A percentile compares a stretch with the other conserved stretches of the same genome.
Evolutionary conservation across 2,329 filamentous ascomycete species (phyloP).

Genomic region (Pseudogymnoascus sp.): DNA sequence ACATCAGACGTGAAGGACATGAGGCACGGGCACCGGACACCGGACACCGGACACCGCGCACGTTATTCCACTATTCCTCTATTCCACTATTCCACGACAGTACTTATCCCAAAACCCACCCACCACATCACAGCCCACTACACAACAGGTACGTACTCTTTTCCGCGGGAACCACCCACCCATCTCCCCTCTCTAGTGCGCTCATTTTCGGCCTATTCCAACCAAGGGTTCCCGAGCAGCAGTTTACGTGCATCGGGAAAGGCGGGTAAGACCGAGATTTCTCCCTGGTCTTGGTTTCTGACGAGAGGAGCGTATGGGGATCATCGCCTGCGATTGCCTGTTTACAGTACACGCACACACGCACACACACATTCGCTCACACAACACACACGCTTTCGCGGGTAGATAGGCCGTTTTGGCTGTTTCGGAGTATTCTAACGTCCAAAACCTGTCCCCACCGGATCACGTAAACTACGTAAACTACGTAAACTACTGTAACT

Average conservation of each 20-base stretch:
- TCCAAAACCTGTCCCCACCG: neutral
- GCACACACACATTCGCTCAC: too few species aligned
- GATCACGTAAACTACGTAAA: neutral
- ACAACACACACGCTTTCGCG: too few species aligned
- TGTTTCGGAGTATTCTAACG: neutral
- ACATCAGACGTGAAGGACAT: neutral
- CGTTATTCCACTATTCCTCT: neutral
- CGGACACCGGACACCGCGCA: neutral
- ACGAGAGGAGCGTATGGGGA: too few species aligned
- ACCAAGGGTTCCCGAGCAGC: conserved; percentile 3
- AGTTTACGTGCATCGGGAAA: neutral
- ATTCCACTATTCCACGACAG: too few species aligned
- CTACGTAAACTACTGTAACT: too few species aligned
- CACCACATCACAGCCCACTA: too few species aligned
- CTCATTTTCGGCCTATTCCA: neutral
- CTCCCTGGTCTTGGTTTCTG: neutral
- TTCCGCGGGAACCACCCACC: neutral
- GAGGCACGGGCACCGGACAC: neutral
- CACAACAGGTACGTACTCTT: neutral
- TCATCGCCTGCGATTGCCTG: neutral
- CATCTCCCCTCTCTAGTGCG: neutral
- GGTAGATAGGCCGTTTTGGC: too few species aligned
- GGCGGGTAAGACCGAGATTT: conserved; percentile 1
- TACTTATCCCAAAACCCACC: too few species aligned
- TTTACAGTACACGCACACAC: too few species aligned